Percentiles rank a stretch among this genome's conserved stretches.
Conservation (phyloP, 2,329 filamentous ascomycete species). For the Pseudogymnoascus sp. region DNA sequence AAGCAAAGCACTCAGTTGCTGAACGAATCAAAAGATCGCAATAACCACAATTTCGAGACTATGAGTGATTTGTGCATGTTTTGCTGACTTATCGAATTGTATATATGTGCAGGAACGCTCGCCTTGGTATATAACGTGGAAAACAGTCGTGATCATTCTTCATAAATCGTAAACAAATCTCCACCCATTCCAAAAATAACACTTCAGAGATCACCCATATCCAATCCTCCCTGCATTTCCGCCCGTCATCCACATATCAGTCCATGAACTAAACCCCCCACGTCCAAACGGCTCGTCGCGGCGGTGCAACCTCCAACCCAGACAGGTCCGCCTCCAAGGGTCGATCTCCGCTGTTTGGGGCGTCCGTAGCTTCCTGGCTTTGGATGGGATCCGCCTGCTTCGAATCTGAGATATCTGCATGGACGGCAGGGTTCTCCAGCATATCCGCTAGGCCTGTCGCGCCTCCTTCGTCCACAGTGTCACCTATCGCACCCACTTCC, state of each 20-base stretch:
- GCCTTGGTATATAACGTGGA: neutral
- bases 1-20: conserved; percentile 8
- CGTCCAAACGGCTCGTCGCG: neutral
- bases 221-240: neutral
- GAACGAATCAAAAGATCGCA: neutral
- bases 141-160: neutral
- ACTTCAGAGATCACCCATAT: neutral
- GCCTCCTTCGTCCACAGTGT: neutral
- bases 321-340: neutral
- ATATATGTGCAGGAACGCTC: neutral
- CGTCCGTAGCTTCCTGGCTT: neutral
- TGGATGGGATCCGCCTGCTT: neutral
- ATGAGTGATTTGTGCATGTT: neutral
- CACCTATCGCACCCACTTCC: neutral
- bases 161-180: neutral
- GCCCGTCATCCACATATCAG: neutral
- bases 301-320: neutral
- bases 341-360: neutral
- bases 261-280: neutral
- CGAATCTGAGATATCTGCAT: neutral
- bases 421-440: neutral
- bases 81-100: neutral
- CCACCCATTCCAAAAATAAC: neutral
- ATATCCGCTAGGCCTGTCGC: neutral
- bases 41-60: neutral